Evolutionary conservation across 257 asterid genomes (phyloP).

Genomic region (Henckelia pumila): DNA sequence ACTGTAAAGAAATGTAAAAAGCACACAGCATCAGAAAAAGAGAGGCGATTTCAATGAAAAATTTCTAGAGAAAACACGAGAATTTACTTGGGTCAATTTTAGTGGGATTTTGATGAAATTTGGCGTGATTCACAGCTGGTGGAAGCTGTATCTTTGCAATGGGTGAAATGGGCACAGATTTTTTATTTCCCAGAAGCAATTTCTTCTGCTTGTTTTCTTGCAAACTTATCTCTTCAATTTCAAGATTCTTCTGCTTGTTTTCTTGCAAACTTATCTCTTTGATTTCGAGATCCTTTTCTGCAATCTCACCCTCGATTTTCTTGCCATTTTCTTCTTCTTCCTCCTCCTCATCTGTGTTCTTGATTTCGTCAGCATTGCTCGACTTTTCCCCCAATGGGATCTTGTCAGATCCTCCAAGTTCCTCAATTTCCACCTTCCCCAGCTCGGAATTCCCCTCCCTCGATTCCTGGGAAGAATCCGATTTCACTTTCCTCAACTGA

Average conservation of each 20-base stretch:
- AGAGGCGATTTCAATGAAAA: neutral
- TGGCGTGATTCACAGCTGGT: conserved; percentile 36
- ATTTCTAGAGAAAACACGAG: neutral
- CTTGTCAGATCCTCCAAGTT: conserved; percentile 21
- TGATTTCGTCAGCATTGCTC: conserved; percentile 35
- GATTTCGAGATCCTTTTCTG: conserved; percentile 36
- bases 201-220: conserved; percentile 37
- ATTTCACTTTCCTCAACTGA: conserved; percentile 38
- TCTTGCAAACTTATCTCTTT: conserved; percentile 37
- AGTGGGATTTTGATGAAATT: conserved; percentile 41
- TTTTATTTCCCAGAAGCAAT: conserved; percentile 33
- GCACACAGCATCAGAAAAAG: neutral
- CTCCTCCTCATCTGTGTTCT: conserved; percentile 33
- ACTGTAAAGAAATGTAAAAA: conserved; percentile 11
- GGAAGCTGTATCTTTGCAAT: conserved; percentile 39
- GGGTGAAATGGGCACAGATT: conserved; percentile 36
- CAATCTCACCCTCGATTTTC: conserved; percentile 35
- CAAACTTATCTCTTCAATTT: conserved; percentile 36
- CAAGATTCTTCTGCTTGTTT: conserved; percentile 36
- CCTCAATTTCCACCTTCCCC: conserved; percentile 36
- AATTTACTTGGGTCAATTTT: conserved; percentile 46
- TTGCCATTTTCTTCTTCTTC: conserved; percentile 31
- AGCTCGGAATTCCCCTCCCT: conserved; percentile 8
- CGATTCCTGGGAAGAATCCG: conserved; percentile 21
- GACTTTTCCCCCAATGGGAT: conserved; percentile 26